phyloP scores from a whole-genome alignment of 805 yeast species.

The Candida schatavii region DNA sequence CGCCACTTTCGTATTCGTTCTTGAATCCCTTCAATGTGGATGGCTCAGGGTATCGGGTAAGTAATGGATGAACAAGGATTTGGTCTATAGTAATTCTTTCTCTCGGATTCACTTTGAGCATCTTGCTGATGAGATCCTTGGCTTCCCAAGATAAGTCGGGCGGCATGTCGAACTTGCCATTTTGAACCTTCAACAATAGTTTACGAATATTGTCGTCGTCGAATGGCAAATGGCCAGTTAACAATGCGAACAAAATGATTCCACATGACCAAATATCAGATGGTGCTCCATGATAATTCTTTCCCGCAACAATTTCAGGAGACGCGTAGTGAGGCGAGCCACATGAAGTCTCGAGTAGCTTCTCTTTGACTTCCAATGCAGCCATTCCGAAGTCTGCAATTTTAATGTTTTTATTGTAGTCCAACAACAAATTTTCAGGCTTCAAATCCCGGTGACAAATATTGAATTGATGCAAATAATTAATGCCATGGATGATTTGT shows the following conservation, averaged over 20 bases:
- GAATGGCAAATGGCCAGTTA: slow-evolving; percentile 94
- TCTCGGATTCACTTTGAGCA: slow-evolving; percentile 80
- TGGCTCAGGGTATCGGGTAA: slow-evolving; percentile 65
- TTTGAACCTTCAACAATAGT: slow-evolving; percentile 83
- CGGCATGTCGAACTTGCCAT: slow-evolving; percentile 85
- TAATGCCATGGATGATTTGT: slow-evolving; percentile 79
- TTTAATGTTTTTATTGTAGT: slow-evolving; percentile 82
- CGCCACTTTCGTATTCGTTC: slow-evolving; percentile 4
- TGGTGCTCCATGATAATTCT: slow-evolving; percentile 93
- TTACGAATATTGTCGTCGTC: slow-evolving; percentile 94
- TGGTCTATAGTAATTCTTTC: slow-evolving; percentile 76
- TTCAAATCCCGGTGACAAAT: slow-evolving; percentile 87
- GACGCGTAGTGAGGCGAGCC: slow-evolving; percentile 99
- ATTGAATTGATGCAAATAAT: slow-evolving; percentile 80
- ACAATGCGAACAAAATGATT: slow-evolving; percentile 84
- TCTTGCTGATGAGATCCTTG: slow-evolving; percentile 73
- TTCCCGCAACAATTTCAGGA: slow-evolving; percentile 95
- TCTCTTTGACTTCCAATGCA: slow-evolving; percentile 81
- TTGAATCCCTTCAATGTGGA: slow-evolving; percentile 23
- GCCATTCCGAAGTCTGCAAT: slow-evolving; percentile 99
- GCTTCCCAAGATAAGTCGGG: slow-evolving; percentile 78
- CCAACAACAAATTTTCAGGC: slow-evolving; percentile 77
- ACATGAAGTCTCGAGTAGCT: slow-evolving; percentile 88
- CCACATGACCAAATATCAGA: slow-evolving; percentile 99
- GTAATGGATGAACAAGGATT: slow-evolving; percentile 76